Percentiles rank a stretch among this genome's conserved stretches.
Evolutionary conservation across 73 alveolate species (phyloP).

Genomic region (Tetrahymena borealis): DNA sequence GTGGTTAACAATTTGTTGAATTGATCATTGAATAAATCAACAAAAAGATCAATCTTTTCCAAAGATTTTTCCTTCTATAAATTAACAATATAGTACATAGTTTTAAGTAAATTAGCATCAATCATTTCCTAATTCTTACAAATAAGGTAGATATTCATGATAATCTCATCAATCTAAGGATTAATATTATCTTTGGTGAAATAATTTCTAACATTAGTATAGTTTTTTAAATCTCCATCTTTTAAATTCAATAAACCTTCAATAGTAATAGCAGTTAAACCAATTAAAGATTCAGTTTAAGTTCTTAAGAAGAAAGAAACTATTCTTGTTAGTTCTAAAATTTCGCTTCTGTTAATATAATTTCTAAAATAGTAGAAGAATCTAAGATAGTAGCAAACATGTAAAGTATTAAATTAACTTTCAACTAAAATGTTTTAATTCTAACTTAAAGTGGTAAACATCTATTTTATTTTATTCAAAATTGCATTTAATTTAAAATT

Average conservation of each 20-base stretch:
- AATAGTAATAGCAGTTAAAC: slow-evolving; percentile 11
- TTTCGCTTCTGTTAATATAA: slow-evolving; percentile 9
- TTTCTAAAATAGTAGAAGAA: slow-evolving; percentile 27
- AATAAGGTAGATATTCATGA: slow-evolving; percentile 5
- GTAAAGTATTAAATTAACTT: neutral
- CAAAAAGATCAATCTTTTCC: slow-evolving; percentile 2
- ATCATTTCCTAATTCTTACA: neutral
- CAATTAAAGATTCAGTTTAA: neutral
- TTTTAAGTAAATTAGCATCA: slow-evolving; percentile 10
- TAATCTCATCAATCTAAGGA: neutral
- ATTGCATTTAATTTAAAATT: neutral
- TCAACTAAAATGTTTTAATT: neutral
- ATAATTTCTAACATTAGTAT: neutral
- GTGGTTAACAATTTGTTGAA: neutral
- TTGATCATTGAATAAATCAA: slow-evolving; percentile 15
- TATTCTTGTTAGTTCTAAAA: neutral
- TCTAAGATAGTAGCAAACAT: slow-evolving; percentile 16
- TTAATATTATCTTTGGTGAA: neutral
- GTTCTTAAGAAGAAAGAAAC: slow-evolving; percentile 5
- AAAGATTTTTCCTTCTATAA: neutral
- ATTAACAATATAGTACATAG: neutral
- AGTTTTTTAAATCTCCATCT: neutral
- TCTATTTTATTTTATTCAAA: neutral
- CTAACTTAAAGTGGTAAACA: neutral
- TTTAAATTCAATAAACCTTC: slow-evolving; percentile 10